Conservation (phyloP, 805 yeast species). For the Cyberlindnera saturnus region DNA sequence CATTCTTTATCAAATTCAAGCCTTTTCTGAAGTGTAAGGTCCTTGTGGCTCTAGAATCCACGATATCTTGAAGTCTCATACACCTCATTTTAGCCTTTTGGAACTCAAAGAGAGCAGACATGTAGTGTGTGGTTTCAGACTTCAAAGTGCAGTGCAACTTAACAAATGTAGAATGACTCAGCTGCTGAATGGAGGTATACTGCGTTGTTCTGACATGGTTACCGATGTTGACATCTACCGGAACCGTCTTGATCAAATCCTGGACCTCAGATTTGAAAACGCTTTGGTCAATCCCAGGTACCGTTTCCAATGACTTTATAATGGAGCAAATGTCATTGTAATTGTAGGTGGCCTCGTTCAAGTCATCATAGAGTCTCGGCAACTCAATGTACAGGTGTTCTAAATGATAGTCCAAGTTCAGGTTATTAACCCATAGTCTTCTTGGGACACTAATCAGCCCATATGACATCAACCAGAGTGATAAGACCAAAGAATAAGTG, state of each 20-base stretch:
- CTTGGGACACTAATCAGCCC: slow-evolving; percentile 69
- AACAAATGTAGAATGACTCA: slow-evolving; percentile 38
- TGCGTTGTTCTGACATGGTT: slow-evolving; percentile 22
- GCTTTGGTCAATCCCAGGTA: slow-evolving; percentile 18
- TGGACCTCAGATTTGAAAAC: slow-evolving; percentile 12
- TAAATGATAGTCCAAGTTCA: slow-evolving; percentile 28
- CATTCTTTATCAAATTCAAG: slow-evolving; percentile 27
- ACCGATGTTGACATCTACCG: slow-evolving; percentile 15
- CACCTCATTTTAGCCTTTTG: slow-evolving; percentile 42
- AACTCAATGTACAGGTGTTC: slow-evolving; percentile 44
- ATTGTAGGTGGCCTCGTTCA: slow-evolving; percentile 56
- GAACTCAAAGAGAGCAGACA: slow-evolving; percentile 55
- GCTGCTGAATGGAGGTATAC: slow-evolving; percentile 18
- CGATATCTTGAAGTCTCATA: slow-evolving; percentile 50
- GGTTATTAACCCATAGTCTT: slow-evolving; percentile 30
- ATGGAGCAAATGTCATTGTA: slow-evolving; percentile 59
- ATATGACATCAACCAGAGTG: slow-evolving; percentile 82
- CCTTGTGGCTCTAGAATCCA: slow-evolving; percentile 34
- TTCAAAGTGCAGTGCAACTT: slow-evolving; percentile 47
- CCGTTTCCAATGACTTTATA: slow-evolving; percentile 40
- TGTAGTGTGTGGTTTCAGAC: slow-evolving; percentile 42
- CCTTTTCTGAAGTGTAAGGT: slow-evolving; percentile 27
- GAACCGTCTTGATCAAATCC: slow-evolving; percentile 8
- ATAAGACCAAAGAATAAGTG: slow-evolving; percentile 65
- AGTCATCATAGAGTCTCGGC: slow-evolving; percentile 50